Percentiles rank a stretch among this genome's conserved stretches.
These are phyloP conservation scores for Medicago arabica DNA, from an alignment of 306 rosid genomes.

Conservation along the genomic window DNA sequence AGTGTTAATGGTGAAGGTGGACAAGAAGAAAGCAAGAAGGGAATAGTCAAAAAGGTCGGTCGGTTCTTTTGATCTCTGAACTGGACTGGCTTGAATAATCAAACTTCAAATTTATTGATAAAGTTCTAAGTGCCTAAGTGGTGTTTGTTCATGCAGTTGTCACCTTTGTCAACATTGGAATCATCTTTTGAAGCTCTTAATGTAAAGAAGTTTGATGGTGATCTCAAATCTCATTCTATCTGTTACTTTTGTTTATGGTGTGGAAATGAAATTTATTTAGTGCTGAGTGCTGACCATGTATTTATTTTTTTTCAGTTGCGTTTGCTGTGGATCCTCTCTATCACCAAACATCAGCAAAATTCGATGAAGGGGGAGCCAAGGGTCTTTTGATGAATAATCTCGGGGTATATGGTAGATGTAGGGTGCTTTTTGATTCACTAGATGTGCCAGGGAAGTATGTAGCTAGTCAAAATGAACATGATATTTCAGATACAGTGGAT, in stretches of 20 bases:
- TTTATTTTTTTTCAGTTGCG: constrained; percentile 62
- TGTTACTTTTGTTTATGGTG: constrained; percentile 35
- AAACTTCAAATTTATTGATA: constrained; percentile 22
- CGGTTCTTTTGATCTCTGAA: constrained; percentile 30
- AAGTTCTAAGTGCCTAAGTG: constrained; percentile 36
- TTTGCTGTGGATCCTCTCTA: constrained; percentile 95
- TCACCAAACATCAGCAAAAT: constrained; percentile 86
- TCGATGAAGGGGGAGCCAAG: constrained; percentile 98
- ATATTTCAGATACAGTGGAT: constrained; percentile 65
- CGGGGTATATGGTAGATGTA: constrained; percentile 82
- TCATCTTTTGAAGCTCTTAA: constrained; percentile 84
- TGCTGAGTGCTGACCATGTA: constrained; percentile 44
- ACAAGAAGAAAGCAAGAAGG: constrained; percentile 61
- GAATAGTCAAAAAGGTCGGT: constrained; percentile 78
- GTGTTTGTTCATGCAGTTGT: constrained; percentile 65
- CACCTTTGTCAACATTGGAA: constrained; percentile 86
- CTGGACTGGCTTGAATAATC: constrained; percentile 8
- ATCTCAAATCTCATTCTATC: constrained; percentile 45
- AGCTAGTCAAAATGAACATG: constrained; percentile 53
- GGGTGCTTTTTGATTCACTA: constrained; percentile 82
- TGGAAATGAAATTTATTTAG: constrained; percentile 26
- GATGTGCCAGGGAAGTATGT: constrained; percentile 77
- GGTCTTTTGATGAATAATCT: constrained; percentile 92
- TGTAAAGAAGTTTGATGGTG: constrained; percentile 93
- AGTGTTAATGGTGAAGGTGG: constrained; percentile 54